Evolutionary conservation across 371 early-diverging fungal genomes (phyloP), one percentile per base, ranked within the genome.

Genomic region (Synchytrium microbalum): DNA sequence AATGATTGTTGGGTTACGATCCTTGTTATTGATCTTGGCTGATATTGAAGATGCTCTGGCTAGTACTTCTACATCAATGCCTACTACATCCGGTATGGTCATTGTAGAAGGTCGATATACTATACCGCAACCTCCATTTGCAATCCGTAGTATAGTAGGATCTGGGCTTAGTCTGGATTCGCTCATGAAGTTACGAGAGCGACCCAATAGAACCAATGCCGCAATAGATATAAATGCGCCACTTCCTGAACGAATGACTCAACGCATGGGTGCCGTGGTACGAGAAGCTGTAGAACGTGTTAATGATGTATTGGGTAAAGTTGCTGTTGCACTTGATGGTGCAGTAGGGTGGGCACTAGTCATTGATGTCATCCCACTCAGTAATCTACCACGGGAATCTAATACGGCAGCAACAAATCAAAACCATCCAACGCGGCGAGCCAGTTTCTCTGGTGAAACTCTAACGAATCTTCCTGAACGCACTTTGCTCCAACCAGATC

Each of bases 1-100:
- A 14, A 82, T 87, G 74, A 85, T 86, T 16, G 84, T 92, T 56
- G 92, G 80, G 0, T 72, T 92, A 1, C 70, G 88, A 13, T 83
- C 91, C 0, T 91, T 90, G 65, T 72, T 87, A 62, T 62, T 90
- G 29, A 75, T 89, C 59, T 71, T 92, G 10, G 72, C 83, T 0
- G 89, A 90, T 65, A 73, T 88, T 5, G 90, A 89, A 60, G 77
- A 83, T 23, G 78, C 69, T 0, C 31, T 69, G 13, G 23, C 32
- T 58, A 51, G 26, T 51, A 33, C 57, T 10, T 5, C 57, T 10
- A 38, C 46, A 19, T 19, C 46, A 38, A 19, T 38, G 19, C 19
- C 46, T 10, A 38, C 46, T 38, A 38, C 46, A 10, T 38, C 46
- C 19, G 56, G 26, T 13, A 56, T 5, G 8, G 73, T 79, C 16